Evolutionary conservation across 139 green algal species (phyloP).

Genomic region (Chlorella sp.): DNA sequence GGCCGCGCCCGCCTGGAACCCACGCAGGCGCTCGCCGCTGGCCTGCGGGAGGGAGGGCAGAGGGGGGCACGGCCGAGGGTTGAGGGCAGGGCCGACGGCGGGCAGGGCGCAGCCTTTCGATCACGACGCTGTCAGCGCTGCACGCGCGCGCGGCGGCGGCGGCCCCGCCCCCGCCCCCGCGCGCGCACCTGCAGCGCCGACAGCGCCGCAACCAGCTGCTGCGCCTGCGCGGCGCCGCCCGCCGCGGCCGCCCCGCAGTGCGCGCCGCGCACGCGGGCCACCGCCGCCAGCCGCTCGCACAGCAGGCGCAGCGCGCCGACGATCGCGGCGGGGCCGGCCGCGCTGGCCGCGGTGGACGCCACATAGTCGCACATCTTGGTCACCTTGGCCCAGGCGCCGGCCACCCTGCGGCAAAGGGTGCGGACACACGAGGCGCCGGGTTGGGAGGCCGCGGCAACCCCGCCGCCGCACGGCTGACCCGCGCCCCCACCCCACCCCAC

Average conservation of each 20-base stretch:
- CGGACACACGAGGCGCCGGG: neutral
- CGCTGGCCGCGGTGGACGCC: neutral
- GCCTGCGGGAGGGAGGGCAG: no score
- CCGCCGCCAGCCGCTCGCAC: conserved; percentile 26
- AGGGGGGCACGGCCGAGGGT: neutral
- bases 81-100: neutral
- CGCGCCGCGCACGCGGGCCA: conserved; percentile 8
- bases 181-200: no score
- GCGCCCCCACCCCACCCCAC: neutral
- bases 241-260: neutral
- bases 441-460: neutral
- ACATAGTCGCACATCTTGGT: neutral
- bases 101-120: no score
- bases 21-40: neutral
- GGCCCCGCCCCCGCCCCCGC: no score
- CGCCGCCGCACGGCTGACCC: neutral
- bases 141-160: no score
- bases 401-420: neutral
- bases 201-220: no score
- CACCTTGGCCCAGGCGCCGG: neutral
- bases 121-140: no score
- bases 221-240: no score
- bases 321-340: conserved; percentile 5
- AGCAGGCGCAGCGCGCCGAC: conserved; percentile 6
- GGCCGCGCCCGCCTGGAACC: neutral